Evolutionary conservation across 2,329 filamentous ascomycete species (phyloP), one percentile per base, ranked within the genome.

Genomic region (Cladosporium oxysporum): DNA sequence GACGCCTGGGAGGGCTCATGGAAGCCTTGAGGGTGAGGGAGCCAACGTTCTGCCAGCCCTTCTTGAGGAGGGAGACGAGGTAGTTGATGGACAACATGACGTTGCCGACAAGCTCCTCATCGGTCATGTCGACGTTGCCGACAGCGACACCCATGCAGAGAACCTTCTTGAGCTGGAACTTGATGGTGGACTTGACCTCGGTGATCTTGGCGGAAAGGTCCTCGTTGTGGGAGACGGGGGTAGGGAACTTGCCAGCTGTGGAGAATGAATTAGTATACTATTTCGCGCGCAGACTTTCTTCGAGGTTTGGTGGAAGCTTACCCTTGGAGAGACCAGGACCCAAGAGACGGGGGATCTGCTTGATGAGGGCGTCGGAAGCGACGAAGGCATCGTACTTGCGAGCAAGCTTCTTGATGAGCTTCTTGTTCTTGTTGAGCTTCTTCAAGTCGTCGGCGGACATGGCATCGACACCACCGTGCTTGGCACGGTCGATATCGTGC

Each of bases 401-500:
- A 72, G 95, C 95, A 75, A 99, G 91, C 91, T 99, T 99, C 93
- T 99, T 99, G 90, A 99, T 97, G 79, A 98, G 90, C 91, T 99
- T 99, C 92, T 99, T 98, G 92, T 99, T 99, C 92, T 99, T 99
- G 91, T 99, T 99, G 76, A 99, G 92, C 91, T 99, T 99, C 92
- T 99, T 99, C 85, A 99, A 86, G 84, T 99, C 95, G 79, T 99
- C 95, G 74, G 92, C 84, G 79, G 92, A 96, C 95, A 98, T 98
- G 85, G 94, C 93, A 81, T 99, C 95, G 76, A 98, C 89, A 82
- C 93, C 94, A 79, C 93, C 91, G 88, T 99, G 95, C 90, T 99
- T 99, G 81, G 95, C 94, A 88, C 95, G 93, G 83, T 99, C 95
- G 81, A 99, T 96, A 88, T 99, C 95, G 88, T 98, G 94, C 90